Conservation (phyloP, 179 eudicot genomes). For the Carnegiea gigantea region DNA sequence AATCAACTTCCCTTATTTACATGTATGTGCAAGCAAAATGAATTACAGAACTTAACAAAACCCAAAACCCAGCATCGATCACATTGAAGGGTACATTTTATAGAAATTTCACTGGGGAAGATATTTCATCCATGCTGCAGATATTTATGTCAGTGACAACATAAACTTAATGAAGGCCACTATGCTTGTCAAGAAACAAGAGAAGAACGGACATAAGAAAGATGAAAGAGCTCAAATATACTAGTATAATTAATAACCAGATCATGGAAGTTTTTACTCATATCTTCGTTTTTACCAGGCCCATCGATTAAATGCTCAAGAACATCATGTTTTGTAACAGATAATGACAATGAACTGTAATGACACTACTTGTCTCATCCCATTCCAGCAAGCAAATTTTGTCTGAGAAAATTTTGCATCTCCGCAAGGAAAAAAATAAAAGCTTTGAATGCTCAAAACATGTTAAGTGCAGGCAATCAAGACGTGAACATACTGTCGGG, state of each 20-base stretch:
- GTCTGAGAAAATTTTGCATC: background rate
- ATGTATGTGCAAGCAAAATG: too few species aligned
- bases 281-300: background rate
- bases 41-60: too few species aligned
- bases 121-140: too few species aligned
- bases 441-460: background rate
- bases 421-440: background rate
- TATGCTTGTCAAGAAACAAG: background rate
- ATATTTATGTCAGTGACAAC: too few species aligned
- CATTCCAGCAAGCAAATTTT: background rate
- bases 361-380: background rate
- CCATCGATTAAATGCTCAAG: background rate
- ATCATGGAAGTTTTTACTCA: background rate
- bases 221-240: too few species aligned
- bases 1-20: too few species aligned
- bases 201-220: background rate
- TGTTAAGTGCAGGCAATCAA: background rate
- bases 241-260: background rate
- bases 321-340: background rate
- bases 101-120: too few species aligned
- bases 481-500: background rate
- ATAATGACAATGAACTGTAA: background rate
- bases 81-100: too few species aligned
- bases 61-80: too few species aligned
- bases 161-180: background rate